Conservation (phyloP, 2,329 filamentous ascomycete genomes). For the Neopestalotiopsis clavispora region DNA sequence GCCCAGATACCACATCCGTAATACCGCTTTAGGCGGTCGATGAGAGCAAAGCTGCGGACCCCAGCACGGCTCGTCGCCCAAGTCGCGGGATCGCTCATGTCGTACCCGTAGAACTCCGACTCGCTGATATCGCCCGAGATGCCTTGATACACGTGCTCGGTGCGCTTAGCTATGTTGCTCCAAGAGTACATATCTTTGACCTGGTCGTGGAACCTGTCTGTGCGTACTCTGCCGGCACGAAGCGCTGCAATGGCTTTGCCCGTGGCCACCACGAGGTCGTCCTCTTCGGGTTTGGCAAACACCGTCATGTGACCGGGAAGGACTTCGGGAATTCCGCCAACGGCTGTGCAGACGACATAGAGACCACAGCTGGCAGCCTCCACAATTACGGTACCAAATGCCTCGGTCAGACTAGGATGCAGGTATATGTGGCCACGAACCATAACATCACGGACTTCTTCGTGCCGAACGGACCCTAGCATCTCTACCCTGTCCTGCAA, state of each 20-base stretch:
- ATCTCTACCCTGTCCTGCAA: conserved; percentile 93
- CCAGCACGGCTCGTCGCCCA: conserved; percentile 73
- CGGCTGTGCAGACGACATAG: conserved; percentile 95
- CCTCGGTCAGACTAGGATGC: conserved; percentile 92
- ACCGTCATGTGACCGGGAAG: conserved; percentile 96
- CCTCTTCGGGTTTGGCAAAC: conserved; percentile 95
- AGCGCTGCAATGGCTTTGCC: conserved; percentile 87
- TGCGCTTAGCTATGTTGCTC: conserved; percentile 92
- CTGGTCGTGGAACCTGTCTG: conserved; percentile 94
- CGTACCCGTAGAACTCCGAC: conserved; percentile 86
- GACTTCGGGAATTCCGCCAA: conserved; percentile 96
- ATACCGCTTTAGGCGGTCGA: conserved; percentile 93
- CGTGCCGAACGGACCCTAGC: conserved; percentile 89
- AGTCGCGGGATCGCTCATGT: conserved; percentile 62
- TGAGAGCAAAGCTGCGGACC: conserved; percentile 86
- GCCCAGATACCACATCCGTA: conserved; percentile 99
- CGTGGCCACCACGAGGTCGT: conserved; percentile 89
- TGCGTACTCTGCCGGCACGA: conserved; percentile 83
- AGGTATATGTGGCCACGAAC: conserved; percentile 95
- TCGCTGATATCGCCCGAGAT: conserved; percentile 87
- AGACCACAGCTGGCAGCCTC: conserved; percentile 95
- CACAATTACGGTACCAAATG: conserved; percentile 96
- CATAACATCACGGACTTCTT: conserved; percentile 98
- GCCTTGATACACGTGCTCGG: conserved; percentile 93
- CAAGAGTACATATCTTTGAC: conserved; percentile 99